Percentiles rank a stretch among this genome's conserved stretches.
phyloP scores from a whole-genome alignment of 192 early-diverging fungal genomes.

The Helicostylum pulchrum region DNA sequence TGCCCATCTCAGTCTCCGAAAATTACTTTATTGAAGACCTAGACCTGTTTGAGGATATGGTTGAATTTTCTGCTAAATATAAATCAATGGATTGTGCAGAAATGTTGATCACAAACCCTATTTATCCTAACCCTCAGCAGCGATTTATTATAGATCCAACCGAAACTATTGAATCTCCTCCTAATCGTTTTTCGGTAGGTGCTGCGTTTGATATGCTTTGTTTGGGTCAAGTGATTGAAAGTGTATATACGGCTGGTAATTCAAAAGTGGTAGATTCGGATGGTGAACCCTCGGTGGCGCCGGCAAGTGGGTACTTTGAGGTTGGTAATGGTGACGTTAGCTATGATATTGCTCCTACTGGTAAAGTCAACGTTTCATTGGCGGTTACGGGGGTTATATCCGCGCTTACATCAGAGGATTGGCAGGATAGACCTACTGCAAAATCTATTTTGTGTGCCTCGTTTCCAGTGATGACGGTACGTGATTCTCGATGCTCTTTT shows the following conservation, averaged over 20 bases:
- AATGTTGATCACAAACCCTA: slow-evolving; percentile 2
- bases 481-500: slow-evolving; percentile 38
- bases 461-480: slow-evolving; percentile 40
- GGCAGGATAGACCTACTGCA: slow-evolving; percentile 46
- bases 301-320: slow-evolving; percentile 32
- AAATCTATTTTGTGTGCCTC: slow-evolving; percentile 48
- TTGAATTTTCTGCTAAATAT: slow-evolving; percentile 49
- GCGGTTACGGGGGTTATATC: slow-evolving; percentile 43
- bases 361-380: slow-evolving; percentile 36
- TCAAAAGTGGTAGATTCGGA: slow-evolving; percentile 26
- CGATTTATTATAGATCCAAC: slow-evolving; percentile 25
- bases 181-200: slow-evolving; percentile 37
- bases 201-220: slow-evolving; percentile 53
- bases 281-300: slow-evolving; percentile 5
- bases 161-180: neutral
- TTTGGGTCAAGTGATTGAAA: slow-evolving; percentile 45
- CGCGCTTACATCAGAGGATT: slow-evolving; percentile 40
- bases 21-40: slow-evolving; percentile 49
- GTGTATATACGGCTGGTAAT: slow-evolving; percentile 42
- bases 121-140: slow-evolving; percentile 3
- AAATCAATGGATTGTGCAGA: slow-evolving; percentile 31
- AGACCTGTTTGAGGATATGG: slow-evolving; percentile 47
- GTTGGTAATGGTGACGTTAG: slow-evolving; percentile 28
- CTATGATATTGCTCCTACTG: slow-evolving; percentile 33
- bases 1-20: slow-evolving; percentile 39